A percentile compares a stretch with the other conserved stretches of the same genome.
Evolutionary conservation across 352 stramenopile species (phyloP).

Genomic region (Peronospora tabacina): DNA sequence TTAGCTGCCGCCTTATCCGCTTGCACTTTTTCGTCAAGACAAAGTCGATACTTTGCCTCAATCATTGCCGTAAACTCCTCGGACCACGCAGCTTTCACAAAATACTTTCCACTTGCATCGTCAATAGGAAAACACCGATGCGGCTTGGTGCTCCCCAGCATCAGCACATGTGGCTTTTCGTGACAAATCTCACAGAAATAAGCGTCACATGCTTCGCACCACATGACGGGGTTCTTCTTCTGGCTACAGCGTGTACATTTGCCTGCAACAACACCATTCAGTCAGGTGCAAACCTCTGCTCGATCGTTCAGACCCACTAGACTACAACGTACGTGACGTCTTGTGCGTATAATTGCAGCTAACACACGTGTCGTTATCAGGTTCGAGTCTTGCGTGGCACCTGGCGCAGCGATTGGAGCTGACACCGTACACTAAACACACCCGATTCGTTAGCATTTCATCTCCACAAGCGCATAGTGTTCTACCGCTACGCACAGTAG

Average conservation of each 20-base stretch:
- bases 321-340: conserved; percentile 25
- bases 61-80: conserved; percentile 27
- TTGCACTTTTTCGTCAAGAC: conserved; percentile 25
- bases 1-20: conserved; percentile 8
- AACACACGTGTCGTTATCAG: conserved; percentile 27
- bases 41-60: conserved; percentile 26
- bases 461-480: not conserved
- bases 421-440: conserved; percentile 53
- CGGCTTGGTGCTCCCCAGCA: conserved; percentile 24
- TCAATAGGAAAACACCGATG: conserved; percentile 58
- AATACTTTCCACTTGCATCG: conserved; percentile 40
- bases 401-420: conserved; percentile 39
- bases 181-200: conserved; percentile 56
- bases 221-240: conserved; percentile 34
- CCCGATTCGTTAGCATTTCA: conserved; percentile 4
- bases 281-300: not conserved
- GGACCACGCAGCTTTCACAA: conserved; percentile 38
- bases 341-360: conserved; percentile 39
- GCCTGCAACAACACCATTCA: conserved; percentile 18
- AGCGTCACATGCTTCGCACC: conserved; percentile 56
- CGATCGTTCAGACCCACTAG: not conserved
- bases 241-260: conserved; percentile 39
- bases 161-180: conserved; percentile 47
- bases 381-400: conserved; percentile 37
- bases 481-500: conserved; percentile 29